These are phyloP conservation scores for Naganishia sp. DNA, from an alignment of 1,284 basidiomycete species.

Conservation along the genomic window DNA sequence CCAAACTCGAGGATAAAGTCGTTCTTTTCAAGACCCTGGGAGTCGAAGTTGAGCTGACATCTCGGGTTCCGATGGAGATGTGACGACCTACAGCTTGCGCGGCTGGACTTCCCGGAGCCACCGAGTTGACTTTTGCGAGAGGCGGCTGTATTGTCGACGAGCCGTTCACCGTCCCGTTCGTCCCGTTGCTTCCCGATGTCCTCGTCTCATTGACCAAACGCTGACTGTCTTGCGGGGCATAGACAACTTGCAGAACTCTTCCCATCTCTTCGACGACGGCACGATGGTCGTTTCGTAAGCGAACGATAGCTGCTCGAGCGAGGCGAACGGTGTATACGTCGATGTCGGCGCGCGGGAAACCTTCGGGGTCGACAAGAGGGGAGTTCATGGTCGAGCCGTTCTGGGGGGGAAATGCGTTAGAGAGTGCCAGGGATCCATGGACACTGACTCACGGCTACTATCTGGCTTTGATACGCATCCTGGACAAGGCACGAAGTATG, in stretches of 20 bases:
- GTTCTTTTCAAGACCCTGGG: conserved; percentile 65
- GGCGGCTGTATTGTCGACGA: conserved; percentile 45
- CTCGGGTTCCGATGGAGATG: conserved; percentile 30
- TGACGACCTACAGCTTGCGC: conserved; percentile 68
- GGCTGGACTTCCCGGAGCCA: conserved; percentile 75
- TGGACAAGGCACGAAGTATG: background rate
- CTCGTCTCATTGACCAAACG: background rate
- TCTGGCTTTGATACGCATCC: conserved; percentile 38
- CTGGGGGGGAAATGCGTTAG: conserved; percentile 34
- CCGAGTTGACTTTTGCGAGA: conserved; percentile 75
- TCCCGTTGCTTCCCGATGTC: conserved; percentile 1
- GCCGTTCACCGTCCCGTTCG: background rate
- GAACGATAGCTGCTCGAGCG: conserved; percentile 56
- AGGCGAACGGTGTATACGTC: conserved; percentile 79
- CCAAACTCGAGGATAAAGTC: conserved; percentile 53
- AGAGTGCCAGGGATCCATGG: conserved; percentile 25
- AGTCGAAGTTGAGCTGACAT: conserved; percentile 12
- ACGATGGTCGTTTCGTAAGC: conserved; percentile 71
- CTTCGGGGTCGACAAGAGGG: conserved; percentile 75
- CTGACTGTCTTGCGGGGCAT: background rate
- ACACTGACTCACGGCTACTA: conserved; percentile 43
- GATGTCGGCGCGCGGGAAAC: conserved; percentile 72
- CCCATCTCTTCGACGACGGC: conserved; percentile 68
- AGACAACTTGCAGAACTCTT: conserved; percentile 65
- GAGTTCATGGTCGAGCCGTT: conserved; percentile 53